A percentile compares a stretch with the other conserved stretches of the same genome.
phyloP scores from a whole-genome alignment of 2,329 filamentous ascomycete species.

The Paraphaeosphaeria minitans region DNA sequence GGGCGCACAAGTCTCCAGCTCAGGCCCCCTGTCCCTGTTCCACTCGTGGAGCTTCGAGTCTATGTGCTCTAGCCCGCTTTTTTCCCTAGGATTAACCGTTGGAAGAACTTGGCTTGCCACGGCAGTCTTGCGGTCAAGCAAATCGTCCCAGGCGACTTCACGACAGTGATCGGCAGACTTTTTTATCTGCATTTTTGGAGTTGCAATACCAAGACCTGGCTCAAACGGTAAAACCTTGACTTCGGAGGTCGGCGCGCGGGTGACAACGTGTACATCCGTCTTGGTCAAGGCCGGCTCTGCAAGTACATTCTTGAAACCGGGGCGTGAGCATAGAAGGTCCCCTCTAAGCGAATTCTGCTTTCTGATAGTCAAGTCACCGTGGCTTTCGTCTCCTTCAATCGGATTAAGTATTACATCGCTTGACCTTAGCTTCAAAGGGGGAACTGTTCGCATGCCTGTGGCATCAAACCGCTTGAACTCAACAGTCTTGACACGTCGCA shows the following conservation, averaged over 20 bases:
- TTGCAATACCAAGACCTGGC: slow-evolving; percentile 24
- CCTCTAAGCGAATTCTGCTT: neutral
- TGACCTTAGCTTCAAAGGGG: slow-evolving; percentile 9
- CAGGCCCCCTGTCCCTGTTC: slow-evolving; percentile 28
- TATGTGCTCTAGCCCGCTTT: slow-evolving; percentile 34
- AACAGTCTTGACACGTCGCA: slow-evolving; percentile 38
- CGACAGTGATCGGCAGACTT: slow-evolving; percentile 36
- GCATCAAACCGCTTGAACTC: slow-evolving; percentile 30
- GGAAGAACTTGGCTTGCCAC: slow-evolving; percentile 27
- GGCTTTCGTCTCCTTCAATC: neutral
- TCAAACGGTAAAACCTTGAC: slow-evolving; percentile 7
- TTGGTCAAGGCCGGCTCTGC: slow-evolving; percentile 38
- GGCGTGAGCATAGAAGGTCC: slow-evolving; percentile 16
- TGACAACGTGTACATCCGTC: slow-evolving; percentile 44
- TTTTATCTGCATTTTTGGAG: slow-evolving; percentile 41
- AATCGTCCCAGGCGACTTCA: slow-evolving; percentile 41
- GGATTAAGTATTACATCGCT: neutral
- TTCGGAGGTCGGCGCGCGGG: slow-evolving; percentile 28
- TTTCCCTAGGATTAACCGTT: slow-evolving; percentile 17
- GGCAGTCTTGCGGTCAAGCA: slow-evolving; percentile 24
- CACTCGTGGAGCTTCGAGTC: slow-evolving; percentile 40
- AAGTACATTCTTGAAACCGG: slow-evolving; percentile 25
- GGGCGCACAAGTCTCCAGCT: slow-evolving; percentile 25
- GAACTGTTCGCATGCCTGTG: slow-evolving; percentile 10
- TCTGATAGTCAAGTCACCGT: neutral